Base-by-base conservation (phyloP, 768 basidiomycete genomes). In the Gymnopilus dilepis region DNA sequence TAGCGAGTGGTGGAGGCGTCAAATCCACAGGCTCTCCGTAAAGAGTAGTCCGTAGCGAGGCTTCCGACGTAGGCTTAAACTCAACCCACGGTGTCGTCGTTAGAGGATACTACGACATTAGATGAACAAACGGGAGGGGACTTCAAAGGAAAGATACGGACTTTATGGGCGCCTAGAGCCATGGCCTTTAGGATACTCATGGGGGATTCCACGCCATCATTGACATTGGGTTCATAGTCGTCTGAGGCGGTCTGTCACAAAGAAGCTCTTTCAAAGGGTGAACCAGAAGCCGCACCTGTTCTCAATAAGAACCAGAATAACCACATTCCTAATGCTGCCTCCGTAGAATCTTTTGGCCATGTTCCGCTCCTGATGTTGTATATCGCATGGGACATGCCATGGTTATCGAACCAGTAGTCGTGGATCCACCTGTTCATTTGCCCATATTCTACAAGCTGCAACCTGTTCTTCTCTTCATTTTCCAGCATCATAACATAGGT, bases 401-500 rank as follows among this genome's bases (percentile, higher is more conserved):
- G 63, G 9, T 79, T 75, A 59, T 85, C 80, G 63, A 92, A 87
- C 86, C 88, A 88, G 68, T 84, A 93, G 58, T 82, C 80, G 65
- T 76, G 77, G 41, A 94, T 70, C 91, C 91, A 93, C 0, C 66
- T 65, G 56, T 86, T 83, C 58, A 92, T 82, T 40, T 70, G 68
- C 5, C 85, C 91, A 67, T 88, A 92, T 22, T 86, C 84, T n/a
- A 85, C 71, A n/a, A 94, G 80, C 70, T 92, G 91, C 45, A 51
- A 71, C 65, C 84, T 84, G 65, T 94, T 94, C 69, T 83, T 87
- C 42, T 86, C 89, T 28, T 89, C 89, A 65, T 92, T 89, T 76
- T 95, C 93, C 48, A 94, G 76, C 81, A 93, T 83, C 86, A 94
- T 86, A 37, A 91, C 74, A 69, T 90, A 93, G 26, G 86, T 82